Percentiles rank a stretch among this genome's conserved stretches.
Conservation (phyloP, 2,329 filamentous ascomycete genomes). For the Botrytis galanthina region DNA sequence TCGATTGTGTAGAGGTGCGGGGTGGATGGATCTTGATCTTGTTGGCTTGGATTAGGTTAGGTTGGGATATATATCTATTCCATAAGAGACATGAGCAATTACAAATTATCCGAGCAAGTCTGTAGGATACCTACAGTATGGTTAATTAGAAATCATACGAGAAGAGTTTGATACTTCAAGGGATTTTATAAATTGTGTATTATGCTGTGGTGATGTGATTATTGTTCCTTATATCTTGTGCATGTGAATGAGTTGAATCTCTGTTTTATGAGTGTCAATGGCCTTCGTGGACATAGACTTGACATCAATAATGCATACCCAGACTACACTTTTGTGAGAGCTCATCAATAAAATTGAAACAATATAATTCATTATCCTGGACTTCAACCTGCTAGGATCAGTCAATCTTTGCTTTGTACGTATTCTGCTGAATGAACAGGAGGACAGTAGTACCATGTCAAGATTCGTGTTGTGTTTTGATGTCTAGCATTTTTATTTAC, state of each 20-base stretch:
- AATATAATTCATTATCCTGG: neutral
- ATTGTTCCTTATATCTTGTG: neutral
- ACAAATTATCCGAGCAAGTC: fast-evolving
- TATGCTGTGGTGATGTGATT: neutral
- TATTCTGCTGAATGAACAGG: neutral
- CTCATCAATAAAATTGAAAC: no score
- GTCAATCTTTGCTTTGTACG: neutral
- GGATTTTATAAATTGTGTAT: fast-evolving
- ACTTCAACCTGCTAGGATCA: no score
- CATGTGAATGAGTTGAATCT: neutral
- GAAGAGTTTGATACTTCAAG: neutral
- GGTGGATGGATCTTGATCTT: no score
- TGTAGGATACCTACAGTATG: neutral
- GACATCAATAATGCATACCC: neutral
- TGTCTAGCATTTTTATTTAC: neutral
- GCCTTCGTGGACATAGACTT: neutral
- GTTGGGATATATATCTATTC: neutral
- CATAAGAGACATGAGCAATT: fast-evolving
- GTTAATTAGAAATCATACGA: neutral
- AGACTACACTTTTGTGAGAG: no score
- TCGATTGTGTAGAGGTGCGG: no score
- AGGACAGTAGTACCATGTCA: fast-evolving
- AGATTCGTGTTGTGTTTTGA: neutral
- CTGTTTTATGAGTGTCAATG: neutral
- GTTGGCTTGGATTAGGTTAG: neutral